phyloP scores from a whole-genome alignment of 768 basidiomycete genomes.

The Pisolithus tinctorius region DNA sequence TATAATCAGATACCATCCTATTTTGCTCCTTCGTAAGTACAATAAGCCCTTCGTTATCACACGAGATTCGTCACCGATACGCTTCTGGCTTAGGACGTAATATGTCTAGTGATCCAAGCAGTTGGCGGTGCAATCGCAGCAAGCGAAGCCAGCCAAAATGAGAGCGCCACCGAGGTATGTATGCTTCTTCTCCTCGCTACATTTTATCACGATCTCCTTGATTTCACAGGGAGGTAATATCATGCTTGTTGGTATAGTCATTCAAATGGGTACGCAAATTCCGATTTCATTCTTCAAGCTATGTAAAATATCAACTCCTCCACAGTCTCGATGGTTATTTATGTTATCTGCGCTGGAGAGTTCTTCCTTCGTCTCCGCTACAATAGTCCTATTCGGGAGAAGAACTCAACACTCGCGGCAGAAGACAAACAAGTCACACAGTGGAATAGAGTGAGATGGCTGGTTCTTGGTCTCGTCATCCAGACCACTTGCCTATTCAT shows the following conservation, averaged over 20 bases:
- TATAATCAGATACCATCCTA: slow-evolving; percentile 5
- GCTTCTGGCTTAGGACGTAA: slow-evolving; percentile 23
- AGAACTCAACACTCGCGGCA: background rate
- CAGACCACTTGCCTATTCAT: slow-evolving; percentile 40
- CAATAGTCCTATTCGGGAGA: slow-evolving; percentile 27
- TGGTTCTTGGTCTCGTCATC: slow-evolving; percentile 33
- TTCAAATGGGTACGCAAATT: slow-evolving; percentile 43
- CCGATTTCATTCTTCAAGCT: background rate
- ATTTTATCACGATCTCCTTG: background rate
- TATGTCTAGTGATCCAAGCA: slow-evolving; percentile 35
- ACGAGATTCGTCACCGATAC: background rate
- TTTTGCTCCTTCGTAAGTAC: slow-evolving; percentile 8
- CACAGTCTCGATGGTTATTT: slow-evolving; percentile 38
- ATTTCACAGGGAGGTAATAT: slow-evolving; percentile 39
- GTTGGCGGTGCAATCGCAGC: slow-evolving; percentile 42
- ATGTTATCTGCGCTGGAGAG: slow-evolving; percentile 36
- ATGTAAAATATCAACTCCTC: too few species aligned
- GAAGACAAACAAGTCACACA: background rate
- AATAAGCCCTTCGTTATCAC: background rate
- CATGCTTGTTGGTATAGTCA: slow-evolving; percentile 58
- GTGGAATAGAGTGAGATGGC: slow-evolving; percentile 16
- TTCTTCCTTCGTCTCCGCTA: slow-evolving; percentile 37
- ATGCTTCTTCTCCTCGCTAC: background rate
- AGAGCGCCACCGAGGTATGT: slow-evolving; percentile 13
- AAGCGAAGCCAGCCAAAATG: slow-evolving; percentile 18